Conservation (phyloP, 2,329 filamentous ascomycete genomes). For the Colletotrichum tanaceti region DNA sequence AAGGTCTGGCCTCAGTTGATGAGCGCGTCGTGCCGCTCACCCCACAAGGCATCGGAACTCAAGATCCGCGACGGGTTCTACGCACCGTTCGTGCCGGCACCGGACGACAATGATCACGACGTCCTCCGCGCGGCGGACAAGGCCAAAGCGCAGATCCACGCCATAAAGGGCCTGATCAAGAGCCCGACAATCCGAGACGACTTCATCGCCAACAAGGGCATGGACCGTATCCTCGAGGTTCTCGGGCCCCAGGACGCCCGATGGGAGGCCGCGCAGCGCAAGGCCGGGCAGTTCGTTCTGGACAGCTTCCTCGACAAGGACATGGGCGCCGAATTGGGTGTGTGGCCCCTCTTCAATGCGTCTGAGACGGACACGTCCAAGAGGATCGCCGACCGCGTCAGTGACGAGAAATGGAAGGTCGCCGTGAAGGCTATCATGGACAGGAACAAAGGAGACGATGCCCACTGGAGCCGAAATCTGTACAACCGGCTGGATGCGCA, state of each 20-base stretch:
- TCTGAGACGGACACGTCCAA: constrained; percentile 35
- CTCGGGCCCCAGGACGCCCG: constrained; percentile 60
- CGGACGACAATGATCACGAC: constrained; percentile 7
- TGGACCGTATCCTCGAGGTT: constrained; percentile 65
- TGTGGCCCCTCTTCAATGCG: constrained; percentile 60
- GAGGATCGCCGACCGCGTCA: constrained; percentile 35
- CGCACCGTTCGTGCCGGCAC: constrained; percentile 51
- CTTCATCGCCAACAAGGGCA: constrained; percentile 67
- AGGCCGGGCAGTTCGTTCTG: constrained; percentile 67
- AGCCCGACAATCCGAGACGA: constrained; percentile 62
- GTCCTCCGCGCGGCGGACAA: constrained; percentile 44
- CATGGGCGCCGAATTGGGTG: constrained; percentile 68
- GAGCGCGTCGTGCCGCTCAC: constrained; percentile 51
- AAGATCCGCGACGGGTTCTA: constrained; percentile 56
- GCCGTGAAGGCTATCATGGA: constrained; percentile 35
- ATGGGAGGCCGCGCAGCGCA: constrained; percentile 64
- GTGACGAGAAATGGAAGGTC: constrained; percentile 36
- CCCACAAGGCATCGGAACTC: constrained; percentile 23
- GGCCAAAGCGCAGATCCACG: constrained; percentile 56
- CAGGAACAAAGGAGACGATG: constrained; percentile 31
- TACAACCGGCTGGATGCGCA: constrained; percentile 35
- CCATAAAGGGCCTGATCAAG: constrained; percentile 68
- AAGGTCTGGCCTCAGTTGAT: constrained; percentile 59
- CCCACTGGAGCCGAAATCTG: constrained; percentile 40
- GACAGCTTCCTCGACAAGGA: constrained; percentile 76